Evolutionary conservation across 768 basidiomycete species (phyloP).

Genomic region (Trametes punicea): DNA sequence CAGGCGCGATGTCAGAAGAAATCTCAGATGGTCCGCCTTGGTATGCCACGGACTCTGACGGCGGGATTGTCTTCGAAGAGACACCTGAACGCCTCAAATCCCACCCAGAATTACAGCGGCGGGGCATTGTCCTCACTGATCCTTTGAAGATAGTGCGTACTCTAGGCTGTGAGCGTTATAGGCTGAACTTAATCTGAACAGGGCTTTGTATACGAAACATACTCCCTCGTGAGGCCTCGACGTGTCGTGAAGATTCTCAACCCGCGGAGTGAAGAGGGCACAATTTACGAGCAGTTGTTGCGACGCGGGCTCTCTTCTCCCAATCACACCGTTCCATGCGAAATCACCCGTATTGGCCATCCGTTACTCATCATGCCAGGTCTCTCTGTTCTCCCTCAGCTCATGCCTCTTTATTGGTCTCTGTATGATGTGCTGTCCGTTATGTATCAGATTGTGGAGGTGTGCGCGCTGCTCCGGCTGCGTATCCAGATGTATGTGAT

Average conservation of each 20-base stretch:
- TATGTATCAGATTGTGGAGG: neutral
- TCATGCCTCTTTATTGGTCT: neutral
- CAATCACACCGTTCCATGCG: neutral
- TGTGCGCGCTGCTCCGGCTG: neutral
- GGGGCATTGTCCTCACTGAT: neutral
- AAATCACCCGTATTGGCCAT: neutral
- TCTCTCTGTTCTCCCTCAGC: neutral
- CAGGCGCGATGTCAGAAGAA: too few species aligned
- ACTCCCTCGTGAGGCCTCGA: neutral
- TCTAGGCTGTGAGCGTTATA: neutral
- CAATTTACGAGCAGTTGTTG: neutral
- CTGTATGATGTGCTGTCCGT: neutral
- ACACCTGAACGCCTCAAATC: neutral
- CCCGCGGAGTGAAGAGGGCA: neutral
- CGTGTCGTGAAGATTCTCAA: neutral
- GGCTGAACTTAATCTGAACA: neutral
- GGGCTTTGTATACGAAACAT: neutral
- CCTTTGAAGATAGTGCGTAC: neutral
- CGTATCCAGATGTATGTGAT: neutral
- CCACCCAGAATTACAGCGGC: neutral
- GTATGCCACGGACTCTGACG: neutral
- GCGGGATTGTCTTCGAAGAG: neutral
- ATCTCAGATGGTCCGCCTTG: neutral
- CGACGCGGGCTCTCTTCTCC: neutral
- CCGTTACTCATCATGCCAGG: neutral